Conservation (phyloP, 176 grass and related monocot species). For the Rhynchospora breviuscula region DNA sequence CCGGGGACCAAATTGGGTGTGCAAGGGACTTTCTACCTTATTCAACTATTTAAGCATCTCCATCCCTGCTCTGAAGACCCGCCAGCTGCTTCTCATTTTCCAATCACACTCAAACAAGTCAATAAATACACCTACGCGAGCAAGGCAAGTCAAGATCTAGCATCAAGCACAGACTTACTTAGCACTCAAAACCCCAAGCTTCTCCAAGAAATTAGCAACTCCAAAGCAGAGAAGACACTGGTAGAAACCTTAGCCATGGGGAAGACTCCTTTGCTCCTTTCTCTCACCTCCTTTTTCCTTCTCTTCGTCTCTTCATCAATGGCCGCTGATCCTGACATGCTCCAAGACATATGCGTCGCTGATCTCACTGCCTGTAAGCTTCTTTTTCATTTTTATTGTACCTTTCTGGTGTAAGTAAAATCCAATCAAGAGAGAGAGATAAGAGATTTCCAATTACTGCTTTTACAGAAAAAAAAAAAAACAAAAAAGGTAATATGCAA, state of each 20-base stretch:
- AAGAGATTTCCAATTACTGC: background rate
- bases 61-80: background rate
- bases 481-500: background rate
- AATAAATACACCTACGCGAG: background rate
- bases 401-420: background rate
- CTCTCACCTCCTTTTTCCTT: background rate
- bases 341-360: constrained; percentile 18
- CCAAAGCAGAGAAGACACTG: background rate
- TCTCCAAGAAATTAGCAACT: background rate
- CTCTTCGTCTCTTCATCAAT: constrained; percentile 8
- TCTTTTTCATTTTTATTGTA: background rate
- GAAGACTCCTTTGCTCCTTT: background rate
- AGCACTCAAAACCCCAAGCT: background rate
- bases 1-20: background rate
- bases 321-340: constrained; percentile 11
- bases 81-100: background rate
- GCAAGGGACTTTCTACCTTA: background rate
- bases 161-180: background rate
- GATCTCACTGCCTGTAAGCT: constrained; percentile 1
- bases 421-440: background rate
- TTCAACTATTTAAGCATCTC: constrained; percentile 6
- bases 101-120: background rate
- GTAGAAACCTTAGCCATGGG: background rate
- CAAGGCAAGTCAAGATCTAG: background rate
- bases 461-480: background rate